These are phyloP conservation scores for Rhodotorula babjevae DNA, from an alignment of 768 basidiomycete genomes.

Conservation along the genomic window DNA sequence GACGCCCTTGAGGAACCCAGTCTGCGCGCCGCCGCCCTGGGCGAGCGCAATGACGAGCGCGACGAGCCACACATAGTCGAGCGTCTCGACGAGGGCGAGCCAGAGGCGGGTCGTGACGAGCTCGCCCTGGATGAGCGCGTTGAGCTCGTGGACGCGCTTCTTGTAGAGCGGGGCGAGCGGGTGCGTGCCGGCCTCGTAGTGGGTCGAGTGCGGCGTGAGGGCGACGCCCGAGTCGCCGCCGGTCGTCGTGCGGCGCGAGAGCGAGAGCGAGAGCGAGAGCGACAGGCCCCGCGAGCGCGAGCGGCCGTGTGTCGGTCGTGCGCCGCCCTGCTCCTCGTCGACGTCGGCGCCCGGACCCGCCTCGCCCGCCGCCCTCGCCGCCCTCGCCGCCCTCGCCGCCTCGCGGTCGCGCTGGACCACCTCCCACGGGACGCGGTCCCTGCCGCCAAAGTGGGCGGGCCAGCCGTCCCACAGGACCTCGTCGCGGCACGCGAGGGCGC, in stretches of 20 bases:
- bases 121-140: slow-evolving; percentile 2
- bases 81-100: slow-evolving; percentile 23
- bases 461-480: slow-evolving; percentile 22
- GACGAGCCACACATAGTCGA: slow-evolving; percentile 14
- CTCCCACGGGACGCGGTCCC: not conserved
- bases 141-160: slow-evolving; percentile 18
- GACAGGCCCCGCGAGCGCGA: not conserved
- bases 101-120: slow-evolving; percentile 7
- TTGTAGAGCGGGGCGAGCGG: slow-evolving; percentile 20
- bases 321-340: slow-evolving; percentile 16
- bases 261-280: not conserved
- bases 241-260: not conserved
- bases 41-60: slow-evolving; percentile 26
- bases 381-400: too few relatives aligned
- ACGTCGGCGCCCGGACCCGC: not conserved
- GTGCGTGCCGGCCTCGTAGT: not conserved
- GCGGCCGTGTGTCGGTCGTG: not conserved
- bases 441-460: slow-evolving; percentile 33
- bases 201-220: slow-evolving; percentile 6
- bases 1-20: slow-evolving; percentile 29
- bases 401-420: not conserved
- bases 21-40: slow-evolving; percentile 8
- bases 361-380: too few relatives aligned
- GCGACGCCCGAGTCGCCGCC: slow-evolving; percentile 25
- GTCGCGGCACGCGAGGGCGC: not conserved